Evolutionary conservation across 768 basidiomycete genomes (phyloP), one percentile per base, ranked within the genome.

Genomic region (Rhizopogon vinicolor): DNA sequence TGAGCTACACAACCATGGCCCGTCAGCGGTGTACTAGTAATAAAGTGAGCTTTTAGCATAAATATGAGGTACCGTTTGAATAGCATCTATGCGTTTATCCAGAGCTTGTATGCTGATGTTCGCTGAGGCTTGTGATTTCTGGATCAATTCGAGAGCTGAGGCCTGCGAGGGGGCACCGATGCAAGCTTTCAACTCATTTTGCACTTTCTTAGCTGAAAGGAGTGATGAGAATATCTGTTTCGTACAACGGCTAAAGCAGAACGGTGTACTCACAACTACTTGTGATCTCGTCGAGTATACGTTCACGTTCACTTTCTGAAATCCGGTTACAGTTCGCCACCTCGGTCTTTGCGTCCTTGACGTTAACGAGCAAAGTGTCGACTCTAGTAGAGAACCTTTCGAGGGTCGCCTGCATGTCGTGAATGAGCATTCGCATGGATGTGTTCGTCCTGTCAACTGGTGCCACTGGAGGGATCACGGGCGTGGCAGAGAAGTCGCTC

Each of bases 361-460:
- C 74, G 33, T 71, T 75, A 10, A 67, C 66, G 1, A 81, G 68
- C 22, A 89, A 73, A n/a, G 69, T 68, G 42, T 80, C 82, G 13
- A 85, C 79, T 31, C 78, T 77, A 7, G 71, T 71, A 0, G 84
- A 80, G 56, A 90, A 89, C 60, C 74, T 80, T 68, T 91, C 86
- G 37, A 90, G 75, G 58, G 84, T 81, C 19, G 78, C 80, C 54
- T 89, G 86, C 1, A 86, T 89, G 64, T 90, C 89, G 59, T 89
- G 82, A 19, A 91, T 71, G 12, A 90, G 76, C 60, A 89, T 78
- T 41, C 87, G 81, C 72, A 85, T 85, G 6, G 88, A 86, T 3
- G 87, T 86, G 12, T 79, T 81, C 9, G 80, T 78, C 60, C 80
- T 88, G 70, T 90, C 87, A 29, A 80, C 60, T 4, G 87, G 84